Conservation (phyloP, 2,329 filamentous ascomycete species). For the Nemania abortiva region DNA sequence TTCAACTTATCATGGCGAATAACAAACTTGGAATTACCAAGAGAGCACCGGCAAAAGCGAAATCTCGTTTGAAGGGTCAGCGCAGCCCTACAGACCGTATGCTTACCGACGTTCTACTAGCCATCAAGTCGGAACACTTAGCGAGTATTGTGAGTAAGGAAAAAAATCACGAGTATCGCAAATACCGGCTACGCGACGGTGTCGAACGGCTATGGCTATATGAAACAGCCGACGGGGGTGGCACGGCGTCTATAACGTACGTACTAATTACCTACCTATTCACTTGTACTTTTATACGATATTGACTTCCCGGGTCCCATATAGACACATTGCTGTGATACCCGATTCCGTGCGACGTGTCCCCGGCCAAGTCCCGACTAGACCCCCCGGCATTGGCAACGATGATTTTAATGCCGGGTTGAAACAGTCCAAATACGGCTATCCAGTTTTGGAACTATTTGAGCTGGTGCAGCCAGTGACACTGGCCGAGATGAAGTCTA, state of each 20-base stretch:
- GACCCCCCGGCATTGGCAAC: conserved; percentile 23
- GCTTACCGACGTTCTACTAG: conserved; percentile 22
- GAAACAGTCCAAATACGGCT: conserved; percentile 27
- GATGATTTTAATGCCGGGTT: conserved; percentile 24
- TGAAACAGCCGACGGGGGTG: conserved; percentile 20
- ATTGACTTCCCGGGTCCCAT: background rate
- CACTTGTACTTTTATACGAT: background rate
- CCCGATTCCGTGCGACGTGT: conserved; percentile 15
- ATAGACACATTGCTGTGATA: conserved; percentile 29
- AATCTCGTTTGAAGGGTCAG: background rate
- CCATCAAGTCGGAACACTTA: conserved; percentile 20
- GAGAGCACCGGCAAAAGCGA: background rate
- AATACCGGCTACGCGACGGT: conserved; percentile 26
- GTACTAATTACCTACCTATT: background rate
- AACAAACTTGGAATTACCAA: conserved; percentile 22
- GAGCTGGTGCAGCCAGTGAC: conserved; percentile 25
- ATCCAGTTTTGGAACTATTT: conserved; percentile 25
- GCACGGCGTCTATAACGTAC: conserved; percentile 21
- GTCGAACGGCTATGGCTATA: conserved; percentile 28
- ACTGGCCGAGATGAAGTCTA: conserved; percentile 26
- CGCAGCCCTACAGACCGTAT: background rate
- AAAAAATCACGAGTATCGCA: conserved; percentile 30
- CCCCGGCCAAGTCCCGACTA: conserved; percentile 18
- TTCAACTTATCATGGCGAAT: conserved; percentile 12
- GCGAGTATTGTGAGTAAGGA: conserved; percentile 13